Conservation (phyloP, 306 rosid species). For the Echinosophora koreensis region DNA sequence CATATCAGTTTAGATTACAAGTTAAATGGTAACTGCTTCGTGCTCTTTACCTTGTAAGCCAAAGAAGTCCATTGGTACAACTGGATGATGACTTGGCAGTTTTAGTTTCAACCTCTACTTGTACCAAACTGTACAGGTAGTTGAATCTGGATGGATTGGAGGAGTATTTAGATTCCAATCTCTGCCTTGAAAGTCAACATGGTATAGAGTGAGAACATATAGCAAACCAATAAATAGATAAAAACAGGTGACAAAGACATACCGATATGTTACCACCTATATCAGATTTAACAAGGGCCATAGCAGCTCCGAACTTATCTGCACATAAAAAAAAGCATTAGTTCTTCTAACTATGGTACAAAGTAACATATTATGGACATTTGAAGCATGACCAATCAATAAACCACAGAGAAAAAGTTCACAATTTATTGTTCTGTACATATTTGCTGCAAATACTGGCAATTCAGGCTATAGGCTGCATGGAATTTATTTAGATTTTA, state of each 20-base stretch:
- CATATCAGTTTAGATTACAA: constrained; percentile 33
- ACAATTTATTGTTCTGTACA: constrained; percentile 18
- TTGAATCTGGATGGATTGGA: constrained; percentile 69
- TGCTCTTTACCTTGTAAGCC: constrained; percentile 88
- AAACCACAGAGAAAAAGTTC: constrained; percentile 11
- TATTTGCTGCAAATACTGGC: background rate
- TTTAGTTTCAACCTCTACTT: constrained; percentile 76
- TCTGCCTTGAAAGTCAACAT: constrained; percentile 60
- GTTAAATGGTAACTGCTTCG: constrained; percentile 21
- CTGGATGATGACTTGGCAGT: constrained; percentile 91
- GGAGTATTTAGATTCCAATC: constrained; percentile 81
- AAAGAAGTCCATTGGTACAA: constrained; percentile 97
- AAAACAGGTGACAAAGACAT: constrained; percentile 36
- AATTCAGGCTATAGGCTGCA: background rate
- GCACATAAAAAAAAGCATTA: constrained; percentile 51
- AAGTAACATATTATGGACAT: constrained; percentile 13
- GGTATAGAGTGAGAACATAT: constrained; percentile 41
- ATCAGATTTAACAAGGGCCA: constrained; percentile 86
- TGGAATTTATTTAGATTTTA: background rate
- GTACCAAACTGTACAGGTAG: constrained; percentile 81
- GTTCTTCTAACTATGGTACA: constrained; percentile 8
- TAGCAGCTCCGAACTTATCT: constrained; percentile 98
- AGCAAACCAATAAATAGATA: constrained; percentile 20
- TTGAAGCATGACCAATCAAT: constrained; percentile 24
- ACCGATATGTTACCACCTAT: constrained; percentile 93